phyloP scores from a whole-genome alignment of 805 yeast species.

The Candida endomychidarum region DNA sequence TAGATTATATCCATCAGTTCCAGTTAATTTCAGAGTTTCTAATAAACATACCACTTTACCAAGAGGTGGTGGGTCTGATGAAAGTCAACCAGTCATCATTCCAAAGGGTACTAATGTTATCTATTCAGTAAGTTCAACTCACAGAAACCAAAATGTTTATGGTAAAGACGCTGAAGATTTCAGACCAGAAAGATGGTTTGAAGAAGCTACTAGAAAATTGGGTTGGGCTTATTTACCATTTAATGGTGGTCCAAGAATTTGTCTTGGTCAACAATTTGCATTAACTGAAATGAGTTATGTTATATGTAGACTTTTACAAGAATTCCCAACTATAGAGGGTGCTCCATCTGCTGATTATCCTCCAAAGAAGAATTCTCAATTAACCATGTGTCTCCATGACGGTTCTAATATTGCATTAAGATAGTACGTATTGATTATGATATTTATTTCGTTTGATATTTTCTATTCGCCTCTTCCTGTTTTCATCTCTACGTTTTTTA shows the following conservation, averaged over 20 bases:
- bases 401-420: constrained; percentile 20
- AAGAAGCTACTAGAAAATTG: constrained; percentile 28
- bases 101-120: constrained; percentile 21
- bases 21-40: constrained; percentile 29
- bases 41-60: constrained; percentile 32
- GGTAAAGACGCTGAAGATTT: constrained; percentile 36
- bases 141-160: constrained; percentile 23
- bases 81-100: constrained; percentile 21
- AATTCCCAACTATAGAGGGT: constrained; percentile 20
- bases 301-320: constrained; percentile 32
- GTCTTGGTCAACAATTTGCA: constrained; percentile 58
- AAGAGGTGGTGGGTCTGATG: constrained; percentile 33
- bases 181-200: constrained; percentile 41
- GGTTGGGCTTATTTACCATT: constrained; percentile 54
- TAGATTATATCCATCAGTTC: constrained; percentile 38
- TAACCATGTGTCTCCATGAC: constrained; percentile 27
- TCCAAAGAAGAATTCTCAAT: constrained; percentile 27
- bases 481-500: no score
- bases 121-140: constrained; percentile 22
- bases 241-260: constrained; percentile 57
- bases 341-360: constrained; percentile 23
- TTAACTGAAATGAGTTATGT: constrained; percentile 53
- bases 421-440: neutral
- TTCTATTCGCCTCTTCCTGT: no score
- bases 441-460: no score